A percentile compares a stretch with the other conserved stretches of the same genome.
Evolutionary conservation across 129 eudicot genomes (phyloP).

Genomic region (Flaveria bidentis): DNA sequence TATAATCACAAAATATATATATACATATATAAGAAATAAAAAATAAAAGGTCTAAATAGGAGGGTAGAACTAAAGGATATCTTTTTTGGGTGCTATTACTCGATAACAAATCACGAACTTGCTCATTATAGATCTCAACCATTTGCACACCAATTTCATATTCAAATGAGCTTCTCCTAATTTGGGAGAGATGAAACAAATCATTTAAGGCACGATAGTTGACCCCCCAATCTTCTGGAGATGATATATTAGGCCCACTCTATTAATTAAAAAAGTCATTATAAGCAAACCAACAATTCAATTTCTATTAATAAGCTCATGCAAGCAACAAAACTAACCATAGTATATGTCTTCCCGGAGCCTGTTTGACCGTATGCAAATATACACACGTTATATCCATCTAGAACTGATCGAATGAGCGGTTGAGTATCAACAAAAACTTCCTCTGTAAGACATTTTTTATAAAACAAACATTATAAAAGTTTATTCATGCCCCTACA

Average conservation of each 20-base stretch:
- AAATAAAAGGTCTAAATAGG: not conserved
- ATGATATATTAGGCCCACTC: conserved; percentile 70
- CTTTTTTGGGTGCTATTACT: conserved; percentile 49
- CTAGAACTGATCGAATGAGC: conserved; percentile 79
- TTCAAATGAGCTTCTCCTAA: conserved; percentile 57
- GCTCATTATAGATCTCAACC: conserved; percentile 92
- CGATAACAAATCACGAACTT: conserved; percentile 79
- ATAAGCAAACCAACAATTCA: not conserved
- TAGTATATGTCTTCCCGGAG: conserved; percentile 90
- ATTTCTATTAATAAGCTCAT: not conserved
- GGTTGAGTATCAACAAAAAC: conserved; percentile 87
- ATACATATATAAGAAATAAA: not conserved
- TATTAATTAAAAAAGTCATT: conserved; percentile 25
- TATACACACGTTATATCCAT: conserved; percentile 86
- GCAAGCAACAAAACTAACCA: conserved; percentile 47
- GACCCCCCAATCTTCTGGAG: conserved; percentile 82
- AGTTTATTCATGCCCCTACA: not conserved
- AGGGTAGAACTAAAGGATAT: conserved; percentile 65
- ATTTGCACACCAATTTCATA: conserved; percentile 89
- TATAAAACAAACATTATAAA: conserved; percentile 14
- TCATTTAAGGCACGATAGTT: conserved; percentile 87
- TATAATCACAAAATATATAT: not conserved
- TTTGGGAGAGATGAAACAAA: conserved; percentile 70
- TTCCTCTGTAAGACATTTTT: conserved; percentile 55
- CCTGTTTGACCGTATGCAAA: conserved; percentile 98